Conservation (phyloP, 1,284 basidiomycete species). For the Cryptococcus sp. region DNA sequence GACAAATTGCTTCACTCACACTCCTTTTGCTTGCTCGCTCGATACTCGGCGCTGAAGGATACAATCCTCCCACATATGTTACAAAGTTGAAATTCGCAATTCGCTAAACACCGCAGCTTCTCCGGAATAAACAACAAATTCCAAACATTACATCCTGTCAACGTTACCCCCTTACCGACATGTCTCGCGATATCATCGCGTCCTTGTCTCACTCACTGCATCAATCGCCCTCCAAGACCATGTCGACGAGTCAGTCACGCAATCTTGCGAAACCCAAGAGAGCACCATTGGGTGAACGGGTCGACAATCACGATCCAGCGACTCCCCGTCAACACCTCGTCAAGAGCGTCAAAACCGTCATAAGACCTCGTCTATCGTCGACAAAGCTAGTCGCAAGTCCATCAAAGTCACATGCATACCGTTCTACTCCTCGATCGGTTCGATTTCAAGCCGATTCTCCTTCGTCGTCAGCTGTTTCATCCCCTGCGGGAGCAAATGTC, state of each 20-base stretch:
- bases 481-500: slow-evolving; percentile 1
- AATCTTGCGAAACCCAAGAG: slow-evolving; percentile 4
- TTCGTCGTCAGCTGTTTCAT: slow-evolving; percentile 8
- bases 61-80: too few species aligned
- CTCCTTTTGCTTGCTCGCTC: too few species aligned
- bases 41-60: too few species aligned
- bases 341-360: slow-evolving; percentile 5
- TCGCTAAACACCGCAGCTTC: too few species aligned
- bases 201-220: neutral
- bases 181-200: neutral
- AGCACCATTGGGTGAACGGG: slow-evolving; percentile 14
- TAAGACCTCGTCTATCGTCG: neutral
- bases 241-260: neutral
- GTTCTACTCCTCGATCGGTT: neutral
- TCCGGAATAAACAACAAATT: too few species aligned
- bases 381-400: neutral
- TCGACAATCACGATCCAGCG: slow-evolving; percentile 8
- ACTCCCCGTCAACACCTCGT: neutral
- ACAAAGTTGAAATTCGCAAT: too few species aligned
- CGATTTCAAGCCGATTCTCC: neutral
- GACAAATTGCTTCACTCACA: too few species aligned
- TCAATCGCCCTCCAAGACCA: neutral
- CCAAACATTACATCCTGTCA: neutral
- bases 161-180: neutral
- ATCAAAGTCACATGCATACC: neutral